Evolutionary conservation across 306 rosid species (phyloP), one percentile per base, ranked within the genome.

Genomic region (Cucumis hystrix): DNA sequence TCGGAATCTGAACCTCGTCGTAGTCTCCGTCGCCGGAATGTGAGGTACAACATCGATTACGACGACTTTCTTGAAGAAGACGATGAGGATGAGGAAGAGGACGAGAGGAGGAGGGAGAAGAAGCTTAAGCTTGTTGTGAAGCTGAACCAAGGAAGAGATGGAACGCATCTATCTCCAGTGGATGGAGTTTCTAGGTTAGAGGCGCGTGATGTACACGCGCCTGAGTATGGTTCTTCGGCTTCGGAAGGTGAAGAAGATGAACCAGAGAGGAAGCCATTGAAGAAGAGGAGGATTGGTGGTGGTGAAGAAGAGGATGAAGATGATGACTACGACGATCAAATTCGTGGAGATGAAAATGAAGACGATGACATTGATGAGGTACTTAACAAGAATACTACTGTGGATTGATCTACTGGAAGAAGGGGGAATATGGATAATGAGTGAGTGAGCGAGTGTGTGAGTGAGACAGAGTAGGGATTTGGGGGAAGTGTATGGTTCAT

Each of bases 1-100:
- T 10, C 83, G 0, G 87, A 89, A 68, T 41, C 84, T 0, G 93
- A 87, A 64, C 72, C 90, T 9, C 91, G 99, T 39, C 92, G 99
- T 65, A 96, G 99, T 70, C 92, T 86, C n/a, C 95, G 98, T 17
- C 92, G 88, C 45, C 78, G 99, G 62, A 96, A 92, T 88, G 97
- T 88, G 78, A 85, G 88, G 87, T 96, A 96, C 87, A 89, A 84
- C 91, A 84, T 96, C 51, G 97, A 96, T 82, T 92, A 78, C 80
- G 97, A 92, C 49, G 97, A 95, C 68, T 95, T 83, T 79, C 57
- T 92, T 15, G 96, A 92, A 17, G 93, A 89, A 67, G 95, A 87
- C 12, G 89, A 87, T 6, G 96, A 90, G 17, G 98, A 91, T 0
- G 97, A 95, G 25, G 97, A 83, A 10, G 88, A 88, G 9, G 93